Evolutionary conservation across 345 rosid species (phyloP).

Genomic region (Iberis pinnata): DNA sequence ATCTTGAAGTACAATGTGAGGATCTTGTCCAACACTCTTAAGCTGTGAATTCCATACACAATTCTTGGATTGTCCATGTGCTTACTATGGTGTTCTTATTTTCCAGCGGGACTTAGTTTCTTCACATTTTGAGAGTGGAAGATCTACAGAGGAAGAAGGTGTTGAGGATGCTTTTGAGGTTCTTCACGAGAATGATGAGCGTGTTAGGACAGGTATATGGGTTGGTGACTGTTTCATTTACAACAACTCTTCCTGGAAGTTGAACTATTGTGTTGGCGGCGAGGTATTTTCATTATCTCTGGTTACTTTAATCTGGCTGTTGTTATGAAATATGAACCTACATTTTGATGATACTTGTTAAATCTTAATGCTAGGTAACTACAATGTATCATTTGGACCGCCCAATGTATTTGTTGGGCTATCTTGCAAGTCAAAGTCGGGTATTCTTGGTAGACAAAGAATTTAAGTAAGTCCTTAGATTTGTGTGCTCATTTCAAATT

Average conservation of each 20-base stretch:
- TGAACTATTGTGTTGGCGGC: constrained; percentile 98
- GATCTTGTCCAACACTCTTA: constrained; percentile 9
- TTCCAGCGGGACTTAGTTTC: constrained; percentile 84
- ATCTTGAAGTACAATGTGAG: constrained; percentile 89
- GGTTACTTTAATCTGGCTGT: constrained; percentile 4
- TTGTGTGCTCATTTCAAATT: constrained; percentile 10
- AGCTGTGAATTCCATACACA: not conserved
- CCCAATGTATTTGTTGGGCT: constrained; percentile 97
- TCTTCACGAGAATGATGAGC: constrained; percentile 95
- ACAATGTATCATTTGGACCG: constrained; percentile 99
- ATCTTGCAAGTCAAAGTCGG: constrained; percentile 95
- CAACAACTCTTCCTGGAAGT: constrained; percentile 96
- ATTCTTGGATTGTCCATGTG: constrained; percentile 11
- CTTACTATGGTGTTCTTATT: constrained; percentile 19
- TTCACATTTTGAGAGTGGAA: constrained; percentile 82
- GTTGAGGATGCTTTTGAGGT: constrained; percentile 99
- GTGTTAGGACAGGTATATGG: constrained; percentile 97
- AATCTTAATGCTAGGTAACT: constrained; percentile 52
- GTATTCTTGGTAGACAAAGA: constrained; percentile 97
- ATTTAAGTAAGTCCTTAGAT: constrained; percentile 62
- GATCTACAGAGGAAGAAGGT: constrained; percentile 90
- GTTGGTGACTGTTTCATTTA: constrained; percentile 99
- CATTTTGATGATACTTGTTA: constrained; percentile 2
- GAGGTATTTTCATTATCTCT: constrained; percentile 54
- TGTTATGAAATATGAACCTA: constrained; percentile 7